A percentile compares a stretch with the other conserved stretches of the same genome.
Conservation (phyloP, 371 early-diverging fungal species). For the Cladochytrium tenue region DNA sequence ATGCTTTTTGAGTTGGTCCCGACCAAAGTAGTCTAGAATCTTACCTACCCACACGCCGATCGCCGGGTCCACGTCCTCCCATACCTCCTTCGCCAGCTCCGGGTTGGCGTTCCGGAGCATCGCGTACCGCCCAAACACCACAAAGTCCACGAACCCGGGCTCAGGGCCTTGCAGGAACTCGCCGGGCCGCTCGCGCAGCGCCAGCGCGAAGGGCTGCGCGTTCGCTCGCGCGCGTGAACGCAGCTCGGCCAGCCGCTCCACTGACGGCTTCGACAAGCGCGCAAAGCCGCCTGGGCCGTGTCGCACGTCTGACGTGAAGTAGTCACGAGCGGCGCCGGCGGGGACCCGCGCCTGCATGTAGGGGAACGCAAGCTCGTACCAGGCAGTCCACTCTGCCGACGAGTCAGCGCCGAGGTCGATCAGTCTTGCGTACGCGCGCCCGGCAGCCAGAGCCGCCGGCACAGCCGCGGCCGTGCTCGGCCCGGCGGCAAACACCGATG, state of each 20-base stretch:
- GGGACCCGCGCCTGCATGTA: slow-evolving; percentile 1
- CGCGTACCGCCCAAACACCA: slow-evolving; percentile 34
- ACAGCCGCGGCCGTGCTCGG: neutral
- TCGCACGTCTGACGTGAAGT: slow-evolving; percentile 24
- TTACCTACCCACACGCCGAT: slow-evolving; percentile 17
- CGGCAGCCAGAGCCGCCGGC: slow-evolving; percentile 4
- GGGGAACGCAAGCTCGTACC: slow-evolving; percentile 18
- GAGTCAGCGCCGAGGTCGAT: slow-evolving; percentile 26
- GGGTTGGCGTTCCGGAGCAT: slow-evolving; percentile 18
- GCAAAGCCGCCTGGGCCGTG: slow-evolving; percentile 11
- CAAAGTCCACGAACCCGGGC: slow-evolving; percentile 32
- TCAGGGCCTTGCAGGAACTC: slow-evolving; percentile 28
- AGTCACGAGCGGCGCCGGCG: slow-evolving; percentile 18
- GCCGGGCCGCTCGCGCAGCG: slow-evolving; percentile 26
- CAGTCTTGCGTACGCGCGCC: slow-evolving; percentile 21
- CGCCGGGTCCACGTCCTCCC: slow-evolving; percentile 21
- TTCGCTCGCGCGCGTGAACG: slow-evolving; percentile 11
- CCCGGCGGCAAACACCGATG: slow-evolving; percentile 27
- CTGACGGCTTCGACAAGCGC: neutral
- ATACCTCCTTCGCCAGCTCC: slow-evolving; percentile 13
- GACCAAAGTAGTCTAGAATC: slow-evolving; percentile 10
- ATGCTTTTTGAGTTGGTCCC: slow-evolving; percentile 8
- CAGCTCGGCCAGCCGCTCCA: slow-evolving; percentile 16
- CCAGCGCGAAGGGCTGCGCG: slow-evolving; percentile 15
- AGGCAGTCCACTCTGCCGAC: slow-evolving; percentile 27